A percentile compares a stretch with the other conserved stretches of the same genome.
These are phyloP conservation scores for Ogataea naganishii DNA, from an alignment of 805 yeast species.

Conservation along the genomic window DNA sequence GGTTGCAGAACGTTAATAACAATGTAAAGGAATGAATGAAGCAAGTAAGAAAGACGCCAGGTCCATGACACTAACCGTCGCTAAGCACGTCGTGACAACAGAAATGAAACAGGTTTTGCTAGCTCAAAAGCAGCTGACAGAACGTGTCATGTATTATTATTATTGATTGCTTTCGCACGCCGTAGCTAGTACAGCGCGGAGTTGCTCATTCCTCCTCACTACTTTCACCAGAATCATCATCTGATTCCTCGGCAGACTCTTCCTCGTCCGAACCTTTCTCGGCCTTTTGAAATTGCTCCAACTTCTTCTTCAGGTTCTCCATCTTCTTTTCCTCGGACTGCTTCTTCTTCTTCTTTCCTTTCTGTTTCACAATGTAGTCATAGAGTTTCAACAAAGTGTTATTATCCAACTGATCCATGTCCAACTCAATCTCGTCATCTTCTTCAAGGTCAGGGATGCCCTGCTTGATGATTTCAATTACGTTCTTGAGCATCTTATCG, in stretches of 20 bases:
- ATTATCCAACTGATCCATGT: constrained; percentile 87
- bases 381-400: constrained; percentile 75
- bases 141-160: too few relatives aligned
- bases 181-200: too few relatives aligned
- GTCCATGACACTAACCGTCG: too few relatives aligned
- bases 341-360: constrained; percentile 36
- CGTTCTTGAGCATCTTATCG: constrained; percentile 76
- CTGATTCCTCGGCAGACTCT: constrained; percentile 45
- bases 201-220: constrained; percentile 76
- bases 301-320: constrained; percentile 62
- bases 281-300: constrained; percentile 57
- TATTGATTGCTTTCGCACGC: too few relatives aligned
- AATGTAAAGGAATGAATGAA: too few relatives aligned
- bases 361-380: constrained; percentile 60
- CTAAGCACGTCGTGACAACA: too few relatives aligned
- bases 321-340: constrained; percentile 65
- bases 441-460: constrained; percentile 56
- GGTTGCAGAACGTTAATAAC: too few relatives aligned
- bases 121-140: too few relatives aligned
- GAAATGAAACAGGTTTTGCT: too few relatives aligned
- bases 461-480: constrained; percentile 77
- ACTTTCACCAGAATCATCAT: constrained; percentile 57
- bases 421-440: constrained; percentile 94
- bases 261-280: constrained; percentile 36
- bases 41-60: too few relatives aligned